These are phyloP conservation scores for Sugiyamaella mastotermitis DNA, from an alignment of 805 yeast species.

Conservation along the genomic window DNA sequence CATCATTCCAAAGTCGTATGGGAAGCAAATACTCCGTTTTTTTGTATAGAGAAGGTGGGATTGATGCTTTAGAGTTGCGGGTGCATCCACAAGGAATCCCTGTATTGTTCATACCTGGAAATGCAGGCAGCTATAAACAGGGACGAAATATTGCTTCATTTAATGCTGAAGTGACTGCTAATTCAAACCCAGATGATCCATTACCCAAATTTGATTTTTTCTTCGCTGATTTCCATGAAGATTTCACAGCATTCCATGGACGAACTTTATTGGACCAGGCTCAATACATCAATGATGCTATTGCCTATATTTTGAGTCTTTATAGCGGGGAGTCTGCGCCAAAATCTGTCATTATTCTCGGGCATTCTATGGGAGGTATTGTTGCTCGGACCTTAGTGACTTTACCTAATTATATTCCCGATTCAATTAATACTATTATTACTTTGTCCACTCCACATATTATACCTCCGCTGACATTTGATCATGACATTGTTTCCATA, in stretches of 20 bases:
- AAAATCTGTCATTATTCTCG: constrained; percentile 66
- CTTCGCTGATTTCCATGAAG: constrained; percentile 90
- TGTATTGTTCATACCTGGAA: constrained; percentile 90
- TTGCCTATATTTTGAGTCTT: constrained; percentile 62
- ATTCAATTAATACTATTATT: constrained; percentile 71
- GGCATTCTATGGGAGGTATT: constrained; percentile 96
- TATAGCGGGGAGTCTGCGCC: constrained; percentile 44
- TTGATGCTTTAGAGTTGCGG: constrained; percentile 23
- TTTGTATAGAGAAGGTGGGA: constrained; percentile 77
- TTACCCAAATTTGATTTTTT: constrained; percentile 54
- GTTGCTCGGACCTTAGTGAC: constrained; percentile 80
- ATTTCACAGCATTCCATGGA: constrained; percentile 93
- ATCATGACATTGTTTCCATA: constrained; percentile 70
- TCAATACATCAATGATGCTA: constrained; percentile 82
- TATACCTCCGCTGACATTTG: constrained; percentile 86
- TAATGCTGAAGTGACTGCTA: constrained; percentile 39
- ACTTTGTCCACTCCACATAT: constrained; percentile 88
- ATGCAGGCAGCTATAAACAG: constrained; percentile 91
- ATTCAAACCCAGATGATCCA: background rate
- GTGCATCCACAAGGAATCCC: constrained; percentile 69
- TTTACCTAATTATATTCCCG: constrained; percentile 60
- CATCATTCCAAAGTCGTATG: constrained; percentile 49
- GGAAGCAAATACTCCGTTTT: constrained; percentile 81
- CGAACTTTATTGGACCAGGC: constrained; percentile 89
- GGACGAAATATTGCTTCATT: constrained; percentile 89